phyloP scores from a whole-genome alignment of 805 yeast species.

The Zygosaccharomyces gambellarensis region DNA sequence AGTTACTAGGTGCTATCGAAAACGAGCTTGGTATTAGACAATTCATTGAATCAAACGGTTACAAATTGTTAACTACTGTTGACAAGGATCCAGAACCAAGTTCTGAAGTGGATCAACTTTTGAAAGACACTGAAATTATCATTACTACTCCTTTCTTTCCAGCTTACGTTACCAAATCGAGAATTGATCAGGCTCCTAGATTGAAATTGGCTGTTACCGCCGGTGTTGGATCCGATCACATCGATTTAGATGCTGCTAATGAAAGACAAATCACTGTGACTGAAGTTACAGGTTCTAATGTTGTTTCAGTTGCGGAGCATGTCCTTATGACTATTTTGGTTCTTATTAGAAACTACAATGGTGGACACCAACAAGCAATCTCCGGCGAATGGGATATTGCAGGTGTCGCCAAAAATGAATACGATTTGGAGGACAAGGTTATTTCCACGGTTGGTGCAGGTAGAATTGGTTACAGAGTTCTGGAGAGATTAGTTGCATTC shows the following conservation, averaged over 20 bases:
- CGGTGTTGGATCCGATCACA: constrained; percentile 81
- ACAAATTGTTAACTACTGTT: constrained; percentile 58
- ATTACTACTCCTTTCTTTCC: constrained; percentile 85
- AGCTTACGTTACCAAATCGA: constrained; percentile 62
- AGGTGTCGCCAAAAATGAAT: neutral
- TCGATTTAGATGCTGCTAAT: constrained; percentile 64
- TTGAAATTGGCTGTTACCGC: constrained; percentile 70
- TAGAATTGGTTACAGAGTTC: constrained; percentile 59
- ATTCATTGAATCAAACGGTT: constrained; percentile 63
- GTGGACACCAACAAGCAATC: neutral
- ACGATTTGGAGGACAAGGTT: neutral
- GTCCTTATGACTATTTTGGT: constrained; percentile 34
- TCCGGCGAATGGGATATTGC: neutral
- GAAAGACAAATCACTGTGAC: constrained; percentile 60
- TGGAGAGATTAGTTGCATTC: constrained; percentile 67
- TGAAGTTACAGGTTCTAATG: neutral
- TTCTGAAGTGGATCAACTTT: constrained; percentile 56
- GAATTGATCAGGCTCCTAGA: constrained; percentile 65
- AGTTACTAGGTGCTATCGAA: constrained; percentile 65
- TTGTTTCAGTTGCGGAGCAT: neutral
- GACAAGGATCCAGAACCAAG: constrained; percentile 59
- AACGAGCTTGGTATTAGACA: constrained; percentile 67
- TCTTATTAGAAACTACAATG: constrained; percentile 35
- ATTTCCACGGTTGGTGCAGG: neutral
- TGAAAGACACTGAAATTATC: constrained; percentile 68